phyloP scores from a whole-genome alignment of 2,329 filamentous ascomycete genomes.

The Botrytis sinoallii region DNA sequence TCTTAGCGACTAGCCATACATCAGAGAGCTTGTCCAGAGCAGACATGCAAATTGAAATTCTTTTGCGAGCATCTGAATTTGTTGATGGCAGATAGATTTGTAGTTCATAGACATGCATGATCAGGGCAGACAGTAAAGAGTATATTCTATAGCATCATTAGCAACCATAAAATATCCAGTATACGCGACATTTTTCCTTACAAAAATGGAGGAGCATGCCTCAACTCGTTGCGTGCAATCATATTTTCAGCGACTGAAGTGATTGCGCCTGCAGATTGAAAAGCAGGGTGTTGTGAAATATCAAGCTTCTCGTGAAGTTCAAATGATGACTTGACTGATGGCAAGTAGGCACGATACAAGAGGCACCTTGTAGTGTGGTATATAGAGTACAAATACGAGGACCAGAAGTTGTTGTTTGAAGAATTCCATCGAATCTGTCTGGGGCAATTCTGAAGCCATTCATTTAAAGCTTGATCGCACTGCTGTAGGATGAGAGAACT shows the following conservation, averaged over 20 bases:
- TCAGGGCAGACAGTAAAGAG: slow-evolving; percentile 89
- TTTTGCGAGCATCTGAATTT: slow-evolving; percentile 80
- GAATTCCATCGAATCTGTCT: slow-evolving; percentile 93
- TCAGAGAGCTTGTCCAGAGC: slow-evolving; percentile 90
- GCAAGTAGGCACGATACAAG: slow-evolving; percentile 94
- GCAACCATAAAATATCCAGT: background rate
- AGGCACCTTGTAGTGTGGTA: slow-evolving; percentile 96
- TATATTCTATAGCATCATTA: slow-evolving; percentile 73
- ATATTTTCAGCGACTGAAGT: slow-evolving; percentile 92
- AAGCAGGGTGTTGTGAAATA: slow-evolving; percentile 95
- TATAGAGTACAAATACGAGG: slow-evolving; percentile 84
- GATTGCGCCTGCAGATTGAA: slow-evolving; percentile 93
- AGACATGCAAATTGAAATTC: slow-evolving; percentile 84
- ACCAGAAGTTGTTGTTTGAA: slow-evolving; percentile 89
- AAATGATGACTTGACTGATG: slow-evolving; percentile 64
- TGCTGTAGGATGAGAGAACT: slow-evolving; percentile 94
- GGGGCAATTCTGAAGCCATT: slow-evolving; percentile 95
- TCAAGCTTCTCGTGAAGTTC: slow-evolving; percentile 69
- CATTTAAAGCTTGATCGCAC: slow-evolving; percentile 93
- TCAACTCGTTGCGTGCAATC: slow-evolving; percentile 74
- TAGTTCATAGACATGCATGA: slow-evolving; percentile 99
- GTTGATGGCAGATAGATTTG: slow-evolving; percentile 84
- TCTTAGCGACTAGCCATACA: slow-evolving; percentile 95
- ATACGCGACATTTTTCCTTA: background rate
- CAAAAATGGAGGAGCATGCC: slow-evolving; percentile 80